A percentile compares a stretch with the other conserved stretches of the same genome.
phyloP scores from a whole-genome alignment of 2,329 filamentous ascomycete genomes.

The Fusarium globosum region DNA sequence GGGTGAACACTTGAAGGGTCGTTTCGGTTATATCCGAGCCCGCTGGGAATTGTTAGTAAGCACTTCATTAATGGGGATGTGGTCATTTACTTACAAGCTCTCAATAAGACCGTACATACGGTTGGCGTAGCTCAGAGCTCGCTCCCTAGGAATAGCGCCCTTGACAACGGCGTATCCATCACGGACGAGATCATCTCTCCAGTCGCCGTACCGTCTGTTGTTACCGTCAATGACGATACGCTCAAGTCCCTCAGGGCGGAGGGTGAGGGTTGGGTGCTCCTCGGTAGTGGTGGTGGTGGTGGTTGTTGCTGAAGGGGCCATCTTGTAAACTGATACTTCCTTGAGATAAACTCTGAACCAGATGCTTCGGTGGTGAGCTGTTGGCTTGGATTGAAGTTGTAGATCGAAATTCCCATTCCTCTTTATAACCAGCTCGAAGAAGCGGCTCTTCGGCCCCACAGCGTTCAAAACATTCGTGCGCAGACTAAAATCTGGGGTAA shows the following conservation, averaged over 20 bases:
- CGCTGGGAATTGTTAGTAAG: slow-evolving; percentile 2
- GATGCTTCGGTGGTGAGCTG: not conserved
- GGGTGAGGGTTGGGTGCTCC: slow-evolving; percentile 33
- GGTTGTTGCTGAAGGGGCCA: slow-evolving; percentile 20
- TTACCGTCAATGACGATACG: slow-evolving; percentile 37
- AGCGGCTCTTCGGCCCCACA: not conserved
- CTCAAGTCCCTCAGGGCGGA: slow-evolving; percentile 36
- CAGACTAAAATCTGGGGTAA: slow-evolving; percentile 16
- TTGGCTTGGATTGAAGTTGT: not conserved
- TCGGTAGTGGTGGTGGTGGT: slow-evolving; percentile 12
- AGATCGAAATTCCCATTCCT: not conserved
- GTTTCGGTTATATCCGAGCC: slow-evolving; percentile 35
- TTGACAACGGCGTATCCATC: slow-evolving; percentile 39
- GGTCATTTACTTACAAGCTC: slow-evolving; percentile 28
- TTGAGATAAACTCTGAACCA: not conserved
- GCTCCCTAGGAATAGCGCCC: slow-evolving; percentile 34
- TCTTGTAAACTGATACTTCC: not conserved
- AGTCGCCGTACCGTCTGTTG: slow-evolving; percentile 37
- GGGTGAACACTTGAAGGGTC: slow-evolving; percentile 33
- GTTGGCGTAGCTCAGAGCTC: slow-evolving; percentile 39
- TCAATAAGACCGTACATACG: slow-evolving; percentile 39
- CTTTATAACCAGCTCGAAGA: slow-evolving; percentile 6
- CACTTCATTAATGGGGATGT: rapidly evolving
- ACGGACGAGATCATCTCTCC: slow-evolving; percentile 38
- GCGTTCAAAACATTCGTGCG: not conserved